Evolutionary conservation across 306 rosid genomes (phyloP).

Genomic region (Morella rubra): DNA sequence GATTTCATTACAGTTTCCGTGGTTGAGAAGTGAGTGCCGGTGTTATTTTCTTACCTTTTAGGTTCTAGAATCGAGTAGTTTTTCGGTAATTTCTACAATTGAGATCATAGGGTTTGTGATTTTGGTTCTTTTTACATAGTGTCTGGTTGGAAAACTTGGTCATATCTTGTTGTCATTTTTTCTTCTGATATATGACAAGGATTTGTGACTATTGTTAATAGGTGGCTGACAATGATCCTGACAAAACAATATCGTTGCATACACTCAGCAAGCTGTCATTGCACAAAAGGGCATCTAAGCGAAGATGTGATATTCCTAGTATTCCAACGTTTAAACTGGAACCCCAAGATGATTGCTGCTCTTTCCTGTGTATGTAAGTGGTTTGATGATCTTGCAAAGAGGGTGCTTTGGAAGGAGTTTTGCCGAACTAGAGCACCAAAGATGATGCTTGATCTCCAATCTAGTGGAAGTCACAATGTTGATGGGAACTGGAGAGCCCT

Average conservation of each 20-base stretch:
- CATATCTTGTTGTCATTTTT: slow-evolving; percentile 6
- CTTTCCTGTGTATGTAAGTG: slow-evolving; percentile 91
- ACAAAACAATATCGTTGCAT: slow-evolving; percentile 85
- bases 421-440: slow-evolving; percentile 86
- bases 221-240: slow-evolving; percentile 65
- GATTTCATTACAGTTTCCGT: neutral
- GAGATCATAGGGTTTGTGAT: neutral
- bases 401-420: slow-evolving; percentile 95
- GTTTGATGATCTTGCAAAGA: slow-evolving; percentile 96
- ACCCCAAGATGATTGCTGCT: slow-evolving; percentile 80
- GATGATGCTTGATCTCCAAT: slow-evolving; percentile 94
- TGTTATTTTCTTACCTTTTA: neutral
- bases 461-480: slow-evolving; percentile 82
- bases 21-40: slow-evolving; percentile 5
- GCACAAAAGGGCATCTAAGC: slow-evolving; percentile 85
- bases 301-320: slow-evolving; percentile 85
- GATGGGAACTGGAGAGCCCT: slow-evolving; percentile 98
- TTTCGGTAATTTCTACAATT: slow-evolving; percentile 6
- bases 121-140: neutral
- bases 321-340: slow-evolving; percentile 79
- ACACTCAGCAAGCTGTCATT: slow-evolving; percentile 88
- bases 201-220: slow-evolving; percentile 22
- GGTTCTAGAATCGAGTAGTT: neutral
- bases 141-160: slow-evolving; percentile 12
- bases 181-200: neutral